Conservation (phyloP, 495 filamentous ascomycete genomes). For the Letharia columbiana region DNA sequence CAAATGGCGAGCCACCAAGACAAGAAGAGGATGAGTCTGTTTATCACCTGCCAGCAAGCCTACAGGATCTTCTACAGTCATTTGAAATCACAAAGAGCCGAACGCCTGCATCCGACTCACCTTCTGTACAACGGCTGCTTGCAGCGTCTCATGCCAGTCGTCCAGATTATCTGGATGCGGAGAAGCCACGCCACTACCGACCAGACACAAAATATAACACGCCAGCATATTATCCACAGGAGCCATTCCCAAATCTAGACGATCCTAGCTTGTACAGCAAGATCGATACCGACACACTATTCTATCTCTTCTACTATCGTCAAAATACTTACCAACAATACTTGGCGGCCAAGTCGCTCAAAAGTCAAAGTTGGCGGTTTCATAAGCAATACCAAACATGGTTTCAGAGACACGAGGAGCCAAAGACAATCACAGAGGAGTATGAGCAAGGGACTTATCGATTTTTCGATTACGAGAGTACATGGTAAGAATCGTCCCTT, state of each 20-base stretch:
- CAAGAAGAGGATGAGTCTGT: conserved; percentile 70
- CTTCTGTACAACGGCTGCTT: conserved; percentile 64
- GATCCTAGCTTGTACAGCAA: conserved; percentile 76
- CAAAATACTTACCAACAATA: conserved; percentile 95
- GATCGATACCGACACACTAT: conserved; percentile 93
- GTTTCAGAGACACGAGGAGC: conserved; percentile 98
- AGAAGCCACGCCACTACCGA: conserved; percentile 72
- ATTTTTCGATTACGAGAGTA: conserved; percentile 99
- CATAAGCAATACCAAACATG: conserved; percentile 99
- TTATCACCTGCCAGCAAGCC: conserved; percentile 83
- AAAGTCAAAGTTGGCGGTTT: conserved; percentile 96
- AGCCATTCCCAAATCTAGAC: conserved; percentile 80
- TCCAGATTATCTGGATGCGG: conserved; percentile 69
- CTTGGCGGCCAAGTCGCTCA: conserved; percentile 88
- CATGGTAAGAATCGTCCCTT: conserved; percentile 54
- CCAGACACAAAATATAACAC: conserved; percentile 73
- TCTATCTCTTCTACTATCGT: conserved; percentile 98
- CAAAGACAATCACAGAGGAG: conserved; percentile 95
- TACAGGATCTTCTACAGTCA: conserved; percentile 83
- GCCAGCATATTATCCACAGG: conserved; percentile 80
- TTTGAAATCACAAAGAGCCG: conserved; percentile 77
- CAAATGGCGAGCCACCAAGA: conserved; percentile 48
- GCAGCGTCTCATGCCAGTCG: conserved; percentile 57
- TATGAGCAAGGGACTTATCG: conserved; percentile 97
- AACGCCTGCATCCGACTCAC: conserved; percentile 44